Conservation (phyloP, 768 basidiomycete species). For the Rhodotorula toruloides region DNA sequence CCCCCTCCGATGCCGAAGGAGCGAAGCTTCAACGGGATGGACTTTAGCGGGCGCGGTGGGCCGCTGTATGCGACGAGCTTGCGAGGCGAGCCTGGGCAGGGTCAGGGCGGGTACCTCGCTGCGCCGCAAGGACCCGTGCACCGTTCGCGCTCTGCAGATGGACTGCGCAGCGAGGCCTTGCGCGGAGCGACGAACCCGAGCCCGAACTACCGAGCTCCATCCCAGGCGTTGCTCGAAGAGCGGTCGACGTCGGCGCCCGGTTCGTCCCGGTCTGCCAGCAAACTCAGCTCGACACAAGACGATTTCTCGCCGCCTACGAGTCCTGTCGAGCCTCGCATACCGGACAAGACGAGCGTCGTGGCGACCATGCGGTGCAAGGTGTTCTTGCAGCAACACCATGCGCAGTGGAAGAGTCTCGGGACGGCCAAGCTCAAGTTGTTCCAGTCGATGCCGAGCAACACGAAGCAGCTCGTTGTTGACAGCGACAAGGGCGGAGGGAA, state of each 20-base stretch:
- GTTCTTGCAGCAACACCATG: constrained; percentile 85
- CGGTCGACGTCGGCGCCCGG: constrained; percentile 1
- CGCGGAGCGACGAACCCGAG: background rate
- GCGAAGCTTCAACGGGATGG: constrained; percentile 27
- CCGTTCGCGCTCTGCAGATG: constrained; percentile 47
- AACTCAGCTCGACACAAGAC: constrained; percentile 9
- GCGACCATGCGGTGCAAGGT: constrained; percentile 98
- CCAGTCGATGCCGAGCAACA: constrained; percentile 71
- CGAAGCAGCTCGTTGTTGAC: constrained; percentile 95
- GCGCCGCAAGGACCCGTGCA: constrained; percentile 36
- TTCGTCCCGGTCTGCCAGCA: background rate
- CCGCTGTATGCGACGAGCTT: constrained; percentile 29
- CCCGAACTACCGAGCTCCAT: constrained; percentile 27
- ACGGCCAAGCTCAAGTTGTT: constrained; percentile 82
- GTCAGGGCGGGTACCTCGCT: constrained; percentile 22
- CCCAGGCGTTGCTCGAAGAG: constrained; percentile 24
- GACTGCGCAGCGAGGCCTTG: constrained; percentile 6
- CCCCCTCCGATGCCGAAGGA: constrained; percentile 34
- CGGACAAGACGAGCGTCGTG: constrained; percentile 65
- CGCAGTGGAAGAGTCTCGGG: constrained; percentile 94
- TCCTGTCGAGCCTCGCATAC: constrained; percentile 59
- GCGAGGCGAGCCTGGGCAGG: background rate
- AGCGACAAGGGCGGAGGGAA: constrained; percentile 67
- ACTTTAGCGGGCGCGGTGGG: constrained; percentile 28
- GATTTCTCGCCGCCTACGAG: constrained; percentile 73